These are phyloP conservation scores for Fusarium duplospermum DNA, from an alignment of 2,329 filamentous ascomycete genomes.

Conservation along the genomic window DNA sequence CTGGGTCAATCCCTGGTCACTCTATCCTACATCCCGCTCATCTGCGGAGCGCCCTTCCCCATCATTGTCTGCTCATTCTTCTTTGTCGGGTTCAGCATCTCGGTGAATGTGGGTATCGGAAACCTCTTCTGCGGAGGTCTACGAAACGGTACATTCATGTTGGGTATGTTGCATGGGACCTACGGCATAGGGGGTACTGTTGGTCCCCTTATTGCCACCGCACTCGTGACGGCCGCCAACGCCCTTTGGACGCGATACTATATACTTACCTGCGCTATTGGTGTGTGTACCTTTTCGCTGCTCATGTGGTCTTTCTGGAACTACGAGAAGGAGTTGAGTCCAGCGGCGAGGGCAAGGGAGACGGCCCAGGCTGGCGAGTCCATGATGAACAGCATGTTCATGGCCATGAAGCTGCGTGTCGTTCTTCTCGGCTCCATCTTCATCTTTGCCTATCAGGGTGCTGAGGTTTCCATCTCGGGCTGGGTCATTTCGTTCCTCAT, in stretches of 20 bases:
- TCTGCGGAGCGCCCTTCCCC: constrained; percentile 76
- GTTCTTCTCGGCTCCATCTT: constrained; percentile 82
- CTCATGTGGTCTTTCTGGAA: constrained; percentile 75
- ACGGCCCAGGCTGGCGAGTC: constrained; percentile 32
- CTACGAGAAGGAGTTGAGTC: constrained; percentile 71
- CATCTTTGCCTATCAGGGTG: constrained; percentile 88
- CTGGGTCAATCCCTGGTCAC: constrained; percentile 67
- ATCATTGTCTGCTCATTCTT: constrained; percentile 76
- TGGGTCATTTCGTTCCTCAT: constrained; percentile 92
- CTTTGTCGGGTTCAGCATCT: constrained; percentile 70
- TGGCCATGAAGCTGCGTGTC: constrained; percentile 63
- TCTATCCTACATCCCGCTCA: constrained; percentile 72
- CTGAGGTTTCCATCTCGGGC: constrained; percentile 84
- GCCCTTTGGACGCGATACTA: constrained; percentile 80
- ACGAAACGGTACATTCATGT: constrained; percentile 63
- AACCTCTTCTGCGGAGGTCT: constrained; percentile 71
- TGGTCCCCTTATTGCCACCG: constrained; percentile 80
- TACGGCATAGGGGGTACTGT: constrained; percentile 75
- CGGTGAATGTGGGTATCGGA: constrained; percentile 66
- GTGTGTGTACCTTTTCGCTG: constrained; percentile 66
- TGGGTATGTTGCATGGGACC: constrained; percentile 74
- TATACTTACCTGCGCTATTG: constrained; percentile 70
- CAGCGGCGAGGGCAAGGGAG: constrained; percentile 51
- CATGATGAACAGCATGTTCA: constrained; percentile 57
- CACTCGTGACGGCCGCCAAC: constrained; percentile 70